phyloP scores from a whole-genome alignment of 1,284 basidiomycete species.

The Moniliella sp. region DNA sequence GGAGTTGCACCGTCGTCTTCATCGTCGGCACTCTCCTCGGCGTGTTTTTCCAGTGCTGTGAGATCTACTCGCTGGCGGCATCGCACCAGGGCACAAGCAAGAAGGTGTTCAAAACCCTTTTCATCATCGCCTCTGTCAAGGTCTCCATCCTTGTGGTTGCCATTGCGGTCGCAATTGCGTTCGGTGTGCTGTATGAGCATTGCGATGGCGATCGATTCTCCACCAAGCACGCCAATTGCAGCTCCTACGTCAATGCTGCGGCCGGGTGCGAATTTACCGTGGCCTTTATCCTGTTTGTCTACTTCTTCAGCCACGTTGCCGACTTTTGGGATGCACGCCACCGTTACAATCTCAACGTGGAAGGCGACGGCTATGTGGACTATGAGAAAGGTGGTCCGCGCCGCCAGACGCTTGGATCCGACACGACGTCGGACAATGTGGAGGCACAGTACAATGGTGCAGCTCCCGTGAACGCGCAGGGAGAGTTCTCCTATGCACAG shows the following conservation, averaged over 20 bases:
- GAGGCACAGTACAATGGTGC: no score
- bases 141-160: constrained; percentile 38
- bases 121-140: no score
- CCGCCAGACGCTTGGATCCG: no score
- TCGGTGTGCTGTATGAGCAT: constrained; percentile 35
- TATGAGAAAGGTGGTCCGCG: no score
- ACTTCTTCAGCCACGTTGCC: constrained; percentile 30
- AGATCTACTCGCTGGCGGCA: no score
- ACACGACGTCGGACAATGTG: no score
- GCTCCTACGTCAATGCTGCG: constrained; percentile 35
- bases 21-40: constrained; percentile 39
- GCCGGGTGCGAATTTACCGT: constrained; percentile 30
- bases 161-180: constrained; percentile 36
- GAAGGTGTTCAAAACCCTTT: no score
- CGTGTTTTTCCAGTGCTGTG: constrained; percentile 37
- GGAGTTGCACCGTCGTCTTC: constrained; percentile 38
- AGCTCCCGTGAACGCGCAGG: no score
- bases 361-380: no score
- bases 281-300: constrained; percentile 35
- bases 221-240: constrained; percentile 26
- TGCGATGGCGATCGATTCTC: constrained; percentile 12
- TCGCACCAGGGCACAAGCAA: no score
- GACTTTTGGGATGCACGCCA: constrained; percentile 29
- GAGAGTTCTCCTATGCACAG: no score
- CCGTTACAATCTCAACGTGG: no score